Base-by-base conservation (phyloP, 495 filamentous ascomycete genomes). In the Aspergillus hancockii region DNA sequence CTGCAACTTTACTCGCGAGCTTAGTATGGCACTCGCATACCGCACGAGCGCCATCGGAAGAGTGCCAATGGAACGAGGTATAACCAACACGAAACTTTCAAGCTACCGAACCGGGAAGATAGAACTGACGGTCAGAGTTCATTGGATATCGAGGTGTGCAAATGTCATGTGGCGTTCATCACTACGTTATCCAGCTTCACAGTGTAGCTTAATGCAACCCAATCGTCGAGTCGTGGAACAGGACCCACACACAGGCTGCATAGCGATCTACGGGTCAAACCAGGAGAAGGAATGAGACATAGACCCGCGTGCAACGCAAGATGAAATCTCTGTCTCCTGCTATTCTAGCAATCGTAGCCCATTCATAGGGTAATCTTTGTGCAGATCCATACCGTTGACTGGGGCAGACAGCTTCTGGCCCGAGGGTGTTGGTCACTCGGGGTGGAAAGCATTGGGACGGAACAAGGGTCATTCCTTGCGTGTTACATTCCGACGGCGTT, bases 311-410 rank as follows among this genome's bases (percentile, higher is more conserved):
- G 43, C 21, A n/a, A 22, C 43, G 40, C n/a, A 43, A 43, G 40
- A 47, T 47, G 43, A 47, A 47, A 47, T 47, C 13, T 23, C 43
- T 22, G 43, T n/a, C 18, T 47, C 43, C 19, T 23, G 19, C 43
- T 8, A 19, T 8, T 23, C 19, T 21, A 23, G 43, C 19, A 47
- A 47, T 22, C 43, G 21, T 36, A 51, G 36, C 18, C 23, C 49
- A 12, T 38, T 13, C 8, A 28, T 45, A 51, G 36, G 22, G 31
- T 41, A 12, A 45, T n/a, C 13, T 12, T 12, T 16, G 7, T 45
- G 64, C 25, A 40, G 61, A 64, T 76, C 71, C 74, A 76, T 75
- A 69, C 71, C 70, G 66, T 54, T 12, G 51, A 21, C 55, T 41
- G 52, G 30, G 49, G 52, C 38, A 23, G 46, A 54, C 2, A 43